phyloP scores from a whole-genome alignment of 2,329 filamentous ascomycete species.

The Claviceps cyperi region DNA sequence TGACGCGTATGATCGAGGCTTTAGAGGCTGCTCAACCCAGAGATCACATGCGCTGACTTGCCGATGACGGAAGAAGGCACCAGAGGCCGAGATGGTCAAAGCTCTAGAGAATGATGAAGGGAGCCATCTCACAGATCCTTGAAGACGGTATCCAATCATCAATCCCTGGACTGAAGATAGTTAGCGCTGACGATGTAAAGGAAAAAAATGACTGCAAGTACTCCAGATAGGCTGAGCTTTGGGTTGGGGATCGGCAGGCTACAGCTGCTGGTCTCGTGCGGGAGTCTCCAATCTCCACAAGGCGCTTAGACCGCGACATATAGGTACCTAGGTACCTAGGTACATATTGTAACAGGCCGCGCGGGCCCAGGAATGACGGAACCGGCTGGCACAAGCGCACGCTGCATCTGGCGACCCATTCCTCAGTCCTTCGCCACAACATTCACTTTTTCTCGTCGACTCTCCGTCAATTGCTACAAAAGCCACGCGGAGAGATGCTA shows the following conservation, averaged over 20 bases:
- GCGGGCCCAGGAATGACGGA: background rate
- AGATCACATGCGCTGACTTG: background rate
- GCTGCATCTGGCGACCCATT: no score
- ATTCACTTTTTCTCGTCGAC: background rate
- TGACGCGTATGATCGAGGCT: background rate
- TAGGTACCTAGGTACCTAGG: no score
- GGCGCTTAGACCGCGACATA: no score
- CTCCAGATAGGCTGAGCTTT: background rate
- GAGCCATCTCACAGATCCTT: constrained; percentile 4
- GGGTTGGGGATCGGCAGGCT: background rate
- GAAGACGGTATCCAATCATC: background rate
- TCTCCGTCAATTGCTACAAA: background rate
- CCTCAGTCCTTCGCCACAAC: no score
- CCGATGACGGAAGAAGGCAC: background rate
- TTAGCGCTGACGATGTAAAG: background rate
- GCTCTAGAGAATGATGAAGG: background rate
- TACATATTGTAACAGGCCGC: background rate
- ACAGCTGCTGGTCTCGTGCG: no score
- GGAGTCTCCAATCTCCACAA: no score
- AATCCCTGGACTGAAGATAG: background rate
- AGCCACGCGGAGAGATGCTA: background rate
- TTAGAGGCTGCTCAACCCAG: background rate
- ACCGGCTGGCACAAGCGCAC: no score
- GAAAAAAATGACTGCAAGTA: background rate
- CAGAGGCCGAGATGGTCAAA: background rate